Conservation (phyloP, 2,329 filamentous ascomycete species). For the Colletotrichum tamarilloi region DNA sequence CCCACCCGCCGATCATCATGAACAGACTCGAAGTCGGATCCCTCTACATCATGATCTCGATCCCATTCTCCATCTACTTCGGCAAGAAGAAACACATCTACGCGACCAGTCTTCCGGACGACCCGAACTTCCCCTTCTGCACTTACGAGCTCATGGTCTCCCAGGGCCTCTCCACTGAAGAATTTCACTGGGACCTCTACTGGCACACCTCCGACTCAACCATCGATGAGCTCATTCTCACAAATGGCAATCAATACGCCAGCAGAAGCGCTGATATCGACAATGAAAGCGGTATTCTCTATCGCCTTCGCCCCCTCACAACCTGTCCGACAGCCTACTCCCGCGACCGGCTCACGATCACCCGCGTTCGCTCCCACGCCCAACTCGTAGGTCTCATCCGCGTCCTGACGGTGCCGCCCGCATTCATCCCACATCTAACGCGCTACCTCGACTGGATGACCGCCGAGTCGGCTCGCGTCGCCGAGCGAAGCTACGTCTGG, state of each 20-base stretch:
- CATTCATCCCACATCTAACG: slow-evolving; percentile 38
- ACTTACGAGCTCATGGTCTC: slow-evolving; percentile 38
- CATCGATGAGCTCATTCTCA: slow-evolving; percentile 33
- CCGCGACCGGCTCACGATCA: slow-evolving; percentile 19
- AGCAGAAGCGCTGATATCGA: background rate
- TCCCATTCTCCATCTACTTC: slow-evolving; percentile 27
- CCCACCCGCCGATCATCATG: background rate
- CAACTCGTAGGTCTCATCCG: slow-evolving; percentile 46
- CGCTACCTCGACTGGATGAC: slow-evolving; percentile 48
- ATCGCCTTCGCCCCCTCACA: slow-evolving; percentile 22
- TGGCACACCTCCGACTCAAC: slow-evolving; percentile 41
- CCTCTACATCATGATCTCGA: slow-evolving; percentile 35
- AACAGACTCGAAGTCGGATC: slow-evolving; percentile 19
- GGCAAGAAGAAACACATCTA: slow-evolving; percentile 20
- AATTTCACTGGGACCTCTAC: slow-evolving; percentile 52
- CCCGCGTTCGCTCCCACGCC: slow-evolving; percentile 25
- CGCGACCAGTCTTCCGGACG: slow-evolving; percentile 1
- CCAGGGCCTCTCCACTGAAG: slow-evolving; percentile 39
- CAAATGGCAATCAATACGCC: background rate
- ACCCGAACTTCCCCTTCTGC: slow-evolving; percentile 29
- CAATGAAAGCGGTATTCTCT: slow-evolving; percentile 12
- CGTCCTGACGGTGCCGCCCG: slow-evolving; percentile 39
- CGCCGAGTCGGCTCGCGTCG: slow-evolving; percentile 37
- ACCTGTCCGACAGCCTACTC: background rate
- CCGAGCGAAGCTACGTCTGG: slow-evolving; percentile 44